phyloP scores from a whole-genome alignment of 345 rosid genomes.

The Eucalyptus regnans region DNA sequence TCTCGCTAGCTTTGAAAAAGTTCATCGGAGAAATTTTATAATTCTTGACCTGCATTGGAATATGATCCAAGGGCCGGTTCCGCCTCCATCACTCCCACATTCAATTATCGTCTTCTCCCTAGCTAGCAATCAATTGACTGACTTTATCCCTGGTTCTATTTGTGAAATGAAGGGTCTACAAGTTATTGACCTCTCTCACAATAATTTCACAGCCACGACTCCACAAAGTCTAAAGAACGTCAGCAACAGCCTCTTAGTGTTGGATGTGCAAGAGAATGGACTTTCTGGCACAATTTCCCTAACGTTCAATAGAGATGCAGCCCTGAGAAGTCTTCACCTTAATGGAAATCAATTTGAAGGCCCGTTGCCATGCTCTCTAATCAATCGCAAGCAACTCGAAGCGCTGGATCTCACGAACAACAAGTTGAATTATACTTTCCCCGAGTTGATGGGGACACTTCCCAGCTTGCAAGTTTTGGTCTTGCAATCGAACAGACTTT shows the following conservation, averaged over 20 bases:
- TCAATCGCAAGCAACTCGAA: background rate
- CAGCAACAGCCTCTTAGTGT: background rate
- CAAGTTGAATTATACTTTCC: background rate
- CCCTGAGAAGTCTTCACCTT: background rate
- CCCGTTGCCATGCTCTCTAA: slow-evolving; percentile 1
- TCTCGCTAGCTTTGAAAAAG: background rate
- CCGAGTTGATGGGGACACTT: slow-evolving; percentile 2
- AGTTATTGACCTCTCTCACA: background rate
- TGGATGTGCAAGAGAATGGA: slow-evolving; percentile 1
- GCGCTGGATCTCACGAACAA: slow-evolving; percentile 4
- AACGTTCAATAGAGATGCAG: background rate
- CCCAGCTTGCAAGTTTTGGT: background rate
- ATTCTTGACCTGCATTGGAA: background rate
- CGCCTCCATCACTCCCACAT: background rate
- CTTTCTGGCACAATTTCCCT: slow-evolving; percentile 3
- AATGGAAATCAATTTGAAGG: slow-evolving; percentile 8
- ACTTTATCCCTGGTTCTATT: background rate
- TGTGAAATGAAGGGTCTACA: background rate
- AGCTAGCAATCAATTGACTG: background rate
- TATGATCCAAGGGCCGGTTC: background rate
- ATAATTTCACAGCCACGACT: background rate
- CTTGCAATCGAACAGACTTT: background rate
- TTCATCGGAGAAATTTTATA: background rate
- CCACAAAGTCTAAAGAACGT: slow-evolving; percentile 5
- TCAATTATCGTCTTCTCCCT: background rate